A percentile compares a stretch with the other conserved stretches of the same genome.
These are phyloP conservation scores for Coprinopsis sp. DNA, from an alignment of 768 basidiomycete species.

Conservation along the genomic window DNA sequence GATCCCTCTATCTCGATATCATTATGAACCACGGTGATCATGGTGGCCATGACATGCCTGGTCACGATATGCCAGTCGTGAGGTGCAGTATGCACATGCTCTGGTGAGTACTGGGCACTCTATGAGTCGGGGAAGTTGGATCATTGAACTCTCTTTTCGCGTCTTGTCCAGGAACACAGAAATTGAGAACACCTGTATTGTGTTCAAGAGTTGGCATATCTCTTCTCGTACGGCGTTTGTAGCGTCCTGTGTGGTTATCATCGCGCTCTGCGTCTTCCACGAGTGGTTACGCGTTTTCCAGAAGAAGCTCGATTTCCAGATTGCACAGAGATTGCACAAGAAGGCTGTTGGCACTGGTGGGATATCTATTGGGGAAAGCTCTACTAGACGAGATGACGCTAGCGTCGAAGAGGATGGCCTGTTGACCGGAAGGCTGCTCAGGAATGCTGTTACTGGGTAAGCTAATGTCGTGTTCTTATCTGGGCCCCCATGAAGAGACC, in stretches of 20 bases:
- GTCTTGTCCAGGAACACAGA: constrained; percentile 63
- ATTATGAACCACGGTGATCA: constrained; percentile 41
- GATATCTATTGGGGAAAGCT: constrained; percentile 20
- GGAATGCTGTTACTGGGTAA: constrained; percentile 38
- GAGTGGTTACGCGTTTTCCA: constrained; percentile 73
- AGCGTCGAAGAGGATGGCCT: constrained; percentile 50
- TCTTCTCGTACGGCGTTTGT: constrained; percentile 49
- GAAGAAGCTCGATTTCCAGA: constrained; percentile 50
- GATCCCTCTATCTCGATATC: not conserved
- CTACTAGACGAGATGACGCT: constrained; percentile 31
- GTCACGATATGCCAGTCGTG: constrained; percentile 47
- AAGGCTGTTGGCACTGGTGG: constrained; percentile 17
- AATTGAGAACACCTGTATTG: constrained; percentile 74
- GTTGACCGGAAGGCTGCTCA: constrained; percentile 43
- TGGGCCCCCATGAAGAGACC: not conserved
- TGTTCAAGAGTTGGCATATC: constrained; percentile 79
- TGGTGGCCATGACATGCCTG: constrained; percentile 41
- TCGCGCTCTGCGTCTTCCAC: constrained; percentile 66
- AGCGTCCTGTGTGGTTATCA: constrained; percentile 61
- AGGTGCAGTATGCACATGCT: constrained; percentile 80
- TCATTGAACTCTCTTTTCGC: not conserved
- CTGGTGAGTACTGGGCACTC: constrained; percentile 39
- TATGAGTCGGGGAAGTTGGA: not conserved
- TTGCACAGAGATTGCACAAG: constrained; percentile 44
- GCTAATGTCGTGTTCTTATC: constrained; percentile 13